A percentile compares a stretch with the other conserved stretches of the same genome.
phyloP scores from a whole-genome alignment of 148 eudicot species.

The Selenicereus undatus region DNA sequence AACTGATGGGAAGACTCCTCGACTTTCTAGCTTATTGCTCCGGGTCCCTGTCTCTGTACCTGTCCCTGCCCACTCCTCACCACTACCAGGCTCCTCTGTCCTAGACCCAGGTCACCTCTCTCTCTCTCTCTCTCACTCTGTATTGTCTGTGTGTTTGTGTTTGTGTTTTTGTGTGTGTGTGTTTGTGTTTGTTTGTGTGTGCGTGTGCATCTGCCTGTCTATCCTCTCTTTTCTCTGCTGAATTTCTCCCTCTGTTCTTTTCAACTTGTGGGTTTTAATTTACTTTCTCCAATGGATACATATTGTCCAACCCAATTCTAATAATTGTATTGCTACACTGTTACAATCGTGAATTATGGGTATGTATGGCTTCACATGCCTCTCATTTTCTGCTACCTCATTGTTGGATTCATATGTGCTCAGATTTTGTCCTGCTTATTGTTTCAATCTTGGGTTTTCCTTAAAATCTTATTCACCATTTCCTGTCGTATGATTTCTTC shows the following conservation, averaged over 20 bases:
- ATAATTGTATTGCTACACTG: too few species aligned
- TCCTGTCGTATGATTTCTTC: neutral
- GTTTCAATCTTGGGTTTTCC: neutral
- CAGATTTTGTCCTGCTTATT: neutral
- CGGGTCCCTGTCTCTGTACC: neutral
- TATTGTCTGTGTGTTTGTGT: neutral
- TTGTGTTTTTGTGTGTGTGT: neutral
- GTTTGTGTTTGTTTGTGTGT: too few species aligned
- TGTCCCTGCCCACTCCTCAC: neutral
- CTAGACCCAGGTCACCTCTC: neutral
- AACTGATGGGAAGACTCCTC: neutral
- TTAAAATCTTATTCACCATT: neutral
- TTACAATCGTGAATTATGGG: neutral
- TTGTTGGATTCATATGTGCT: neutral
- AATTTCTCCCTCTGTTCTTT: neutral
- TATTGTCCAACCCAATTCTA: neutral
- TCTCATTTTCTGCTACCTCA: neutral
- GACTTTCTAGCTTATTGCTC: neutral
- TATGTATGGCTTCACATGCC: neutral
- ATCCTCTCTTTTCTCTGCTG: neutral
- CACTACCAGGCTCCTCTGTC: neutral
- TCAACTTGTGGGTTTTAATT: neutral
- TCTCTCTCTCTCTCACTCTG: neutral
- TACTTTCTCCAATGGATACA: neutral
- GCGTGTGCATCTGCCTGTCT: neutral